Evolutionary conservation across 148 eudicot genomes (phyloP).

Genomic region (Beta vulgaris): DNA sequence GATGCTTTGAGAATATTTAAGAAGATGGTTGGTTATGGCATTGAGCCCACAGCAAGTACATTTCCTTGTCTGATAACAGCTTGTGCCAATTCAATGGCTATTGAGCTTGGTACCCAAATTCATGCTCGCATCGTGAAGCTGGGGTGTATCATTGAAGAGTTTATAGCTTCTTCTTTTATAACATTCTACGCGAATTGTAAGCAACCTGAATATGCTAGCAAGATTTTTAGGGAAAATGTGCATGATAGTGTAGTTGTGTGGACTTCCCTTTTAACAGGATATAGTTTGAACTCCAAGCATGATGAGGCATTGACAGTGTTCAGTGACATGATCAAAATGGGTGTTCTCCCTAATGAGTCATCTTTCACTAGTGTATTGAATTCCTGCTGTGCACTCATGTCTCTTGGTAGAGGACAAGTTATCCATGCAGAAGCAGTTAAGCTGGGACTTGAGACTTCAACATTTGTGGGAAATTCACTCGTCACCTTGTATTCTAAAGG

Average conservation of each 20-base stretch:
- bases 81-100: constrained; percentile 46
- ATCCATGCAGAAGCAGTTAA: constrained; percentile 54
- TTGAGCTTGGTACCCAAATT: constrained; percentile 49
- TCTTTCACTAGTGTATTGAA: constrained; percentile 78
- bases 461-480: constrained; percentile 76
- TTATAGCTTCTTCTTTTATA: constrained; percentile 59
- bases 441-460: constrained; percentile 47
- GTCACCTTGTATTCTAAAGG: constrained; percentile 61
- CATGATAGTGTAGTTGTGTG: constrained; percentile 69
- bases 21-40: constrained; percentile 44
- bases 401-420: constrained; percentile 44
- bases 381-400: constrained; percentile 56
- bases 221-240: constrained; percentile 55
- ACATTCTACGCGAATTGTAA: constrained; percentile 77
- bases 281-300: constrained; percentile 47
- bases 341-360: constrained; percentile 70
- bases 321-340: constrained; percentile 50
- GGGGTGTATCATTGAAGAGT: constrained; percentile 48
- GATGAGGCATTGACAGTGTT: constrained; percentile 55
- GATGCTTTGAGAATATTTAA: constrained; percentile 52
- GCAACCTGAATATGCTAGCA: constrained; percentile 37
- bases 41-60: constrained; percentile 44
- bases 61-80: constrained; percentile 56
- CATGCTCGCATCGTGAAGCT: constrained; percentile 55
- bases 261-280: constrained; percentile 84